phyloP scores from a whole-genome alignment of 1,139 yeast genomes.

The Blastobotrys ciferrii region DNA sequence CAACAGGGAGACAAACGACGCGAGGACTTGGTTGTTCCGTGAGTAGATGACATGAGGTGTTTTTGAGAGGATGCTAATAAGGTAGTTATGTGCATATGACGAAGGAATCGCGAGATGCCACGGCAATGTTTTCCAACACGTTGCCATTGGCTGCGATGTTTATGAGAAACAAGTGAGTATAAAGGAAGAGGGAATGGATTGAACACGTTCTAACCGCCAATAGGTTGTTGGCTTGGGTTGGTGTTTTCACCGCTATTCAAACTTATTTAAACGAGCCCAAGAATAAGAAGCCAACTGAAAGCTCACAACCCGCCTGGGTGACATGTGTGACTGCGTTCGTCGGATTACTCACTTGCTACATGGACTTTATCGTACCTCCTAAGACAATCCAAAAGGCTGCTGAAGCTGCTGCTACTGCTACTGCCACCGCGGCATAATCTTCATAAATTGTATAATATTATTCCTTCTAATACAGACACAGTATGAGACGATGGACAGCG shows the following conservation, averaged over 20 bases:
- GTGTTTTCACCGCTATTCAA: slow-evolving; percentile 53
- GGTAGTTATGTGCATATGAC: slow-evolving; percentile 14
- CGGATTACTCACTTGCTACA: slow-evolving; percentile 36
- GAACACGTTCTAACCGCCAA: slow-evolving; percentile 19
- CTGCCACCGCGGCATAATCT: background rate
- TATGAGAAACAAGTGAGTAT: slow-evolving; percentile 39
- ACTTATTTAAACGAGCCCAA: slow-evolving; percentile 52
- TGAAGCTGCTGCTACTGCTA: background rate
- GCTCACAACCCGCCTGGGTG: slow-evolving; percentile 36
- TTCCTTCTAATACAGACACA: no score
- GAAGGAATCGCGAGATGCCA: slow-evolving; percentile 17
- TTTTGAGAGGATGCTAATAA: slow-evolving; percentile 3
- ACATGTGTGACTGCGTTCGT: slow-evolving; percentile 33
- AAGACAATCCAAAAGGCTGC: slow-evolving; percentile 2
- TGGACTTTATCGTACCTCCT: slow-evolving; percentile 37
- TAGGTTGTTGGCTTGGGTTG: slow-evolving; percentile 56
- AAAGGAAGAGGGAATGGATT: slow-evolving; percentile 12
- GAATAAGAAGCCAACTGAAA: slow-evolving; percentile 27
- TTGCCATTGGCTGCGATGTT: slow-evolving; percentile 68
- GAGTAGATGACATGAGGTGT: slow-evolving; percentile 8
- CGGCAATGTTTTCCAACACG: slow-evolving; percentile 47
- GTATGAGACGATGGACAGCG: no score
- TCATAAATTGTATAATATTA: no score
- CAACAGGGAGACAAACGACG: slow-evolving; percentile 30
- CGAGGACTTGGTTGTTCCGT: slow-evolving; percentile 34